Conservation (phyloP, 352 stramenopile genomes). For the Globisporangium camurandrum region DNA sequence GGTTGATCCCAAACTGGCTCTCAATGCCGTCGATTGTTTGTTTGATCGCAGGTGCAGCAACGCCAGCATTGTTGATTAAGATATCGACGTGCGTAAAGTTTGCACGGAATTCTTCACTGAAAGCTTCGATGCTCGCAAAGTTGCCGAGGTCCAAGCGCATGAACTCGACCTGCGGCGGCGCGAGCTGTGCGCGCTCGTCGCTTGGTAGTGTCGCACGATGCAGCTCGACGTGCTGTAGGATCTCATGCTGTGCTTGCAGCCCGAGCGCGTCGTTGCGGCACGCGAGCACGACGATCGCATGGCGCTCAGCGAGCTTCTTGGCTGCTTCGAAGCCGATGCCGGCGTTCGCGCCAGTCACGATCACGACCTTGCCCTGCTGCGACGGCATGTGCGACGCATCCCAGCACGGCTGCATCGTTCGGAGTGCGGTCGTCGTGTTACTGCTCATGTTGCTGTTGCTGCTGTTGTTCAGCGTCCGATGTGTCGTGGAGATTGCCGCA, state of each 20-base stretch:
- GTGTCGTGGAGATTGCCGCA: too few relatives aligned
- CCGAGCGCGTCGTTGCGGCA: slow-evolving; percentile 47
- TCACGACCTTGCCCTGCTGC: slow-evolving; percentile 42
- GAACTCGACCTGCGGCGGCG: slow-evolving; percentile 10
- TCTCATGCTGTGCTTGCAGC: slow-evolving; percentile 19
- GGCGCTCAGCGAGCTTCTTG: slow-evolving; percentile 40
- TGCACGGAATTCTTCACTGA: slow-evolving; percentile 14
- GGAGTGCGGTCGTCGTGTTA: background rate
- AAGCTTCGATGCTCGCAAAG: slow-evolving; percentile 15
- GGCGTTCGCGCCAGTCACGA: slow-evolving; percentile 82
- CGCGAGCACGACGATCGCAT: slow-evolving; percentile 68
- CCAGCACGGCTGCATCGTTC: slow-evolving; percentile 6
- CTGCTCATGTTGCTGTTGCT: background rate
- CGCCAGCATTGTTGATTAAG: slow-evolving; percentile 30
- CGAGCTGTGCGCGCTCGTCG: slow-evolving; percentile 8
- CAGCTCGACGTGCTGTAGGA: slow-evolving; percentile 9
- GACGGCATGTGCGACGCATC: slow-evolving; percentile 22
- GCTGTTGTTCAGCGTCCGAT: too few relatives aligned
- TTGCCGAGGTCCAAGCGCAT: slow-evolving; percentile 17
- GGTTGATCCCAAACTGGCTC: slow-evolving; percentile 43
- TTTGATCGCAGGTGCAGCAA: slow-evolving; percentile 8
- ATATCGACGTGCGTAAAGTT: slow-evolving; percentile 20
- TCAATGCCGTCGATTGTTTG: slow-evolving; percentile 19
- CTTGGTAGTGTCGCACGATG: slow-evolving; percentile 4
- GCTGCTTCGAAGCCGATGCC: slow-evolving; percentile 77